Base-by-base conservation (phyloP, 345 rosid genomes). In the Brassica carinata region DNA sequence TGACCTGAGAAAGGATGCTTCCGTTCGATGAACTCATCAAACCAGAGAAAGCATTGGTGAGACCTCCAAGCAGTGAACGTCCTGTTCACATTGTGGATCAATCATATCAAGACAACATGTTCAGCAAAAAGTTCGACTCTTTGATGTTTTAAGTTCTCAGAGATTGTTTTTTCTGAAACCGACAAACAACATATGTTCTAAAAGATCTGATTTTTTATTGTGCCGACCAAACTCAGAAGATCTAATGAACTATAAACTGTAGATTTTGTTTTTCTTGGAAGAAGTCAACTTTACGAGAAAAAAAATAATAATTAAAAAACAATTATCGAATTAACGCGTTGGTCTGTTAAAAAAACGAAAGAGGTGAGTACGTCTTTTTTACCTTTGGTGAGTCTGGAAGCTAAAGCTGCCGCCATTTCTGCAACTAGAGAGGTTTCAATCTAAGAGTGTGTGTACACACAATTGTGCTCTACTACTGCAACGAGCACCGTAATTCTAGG, bases 11-110 rank as follows among this genome's bases (percentile, higher is more conserved):
- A 76, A 81, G 63, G 72, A 71, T 74, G 72, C 64, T 78, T 38
- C 58, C 58, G n/a, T 18, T 53, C 8, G 58, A 53, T 53, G 58
- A 53, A 53, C 58, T 53, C 58, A n/a, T n/a, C 8, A 53, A n/a
- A 53, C 58, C 58, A n/a, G 58, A 53, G 58, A 79, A 63, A 34
- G 79, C 84, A 79, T 84, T 77, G 83, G 53, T 69, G 58, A 86
- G 85, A 72, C 88, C 84, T 34, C 88, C 86, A 48, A 86, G 58
- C 73, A 88, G 58, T 14, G 87, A 85, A 64, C 86, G 78, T 53
- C 87, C 81, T 64, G 73, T 30, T 68, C 69, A 67, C 29, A 65
- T 48, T 14, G 55, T 48, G 55, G 58, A 51, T 5, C 55, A 43
- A 10, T 43, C 51, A 43, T 9, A 33, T 17, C 15, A 43, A 78